A percentile compares a stretch with the other conserved stretches of the same genome.
phyloP scores from a whole-genome alignment of 352 stramenopile genomes.

The Globisporangium cylindrosporum region DNA sequence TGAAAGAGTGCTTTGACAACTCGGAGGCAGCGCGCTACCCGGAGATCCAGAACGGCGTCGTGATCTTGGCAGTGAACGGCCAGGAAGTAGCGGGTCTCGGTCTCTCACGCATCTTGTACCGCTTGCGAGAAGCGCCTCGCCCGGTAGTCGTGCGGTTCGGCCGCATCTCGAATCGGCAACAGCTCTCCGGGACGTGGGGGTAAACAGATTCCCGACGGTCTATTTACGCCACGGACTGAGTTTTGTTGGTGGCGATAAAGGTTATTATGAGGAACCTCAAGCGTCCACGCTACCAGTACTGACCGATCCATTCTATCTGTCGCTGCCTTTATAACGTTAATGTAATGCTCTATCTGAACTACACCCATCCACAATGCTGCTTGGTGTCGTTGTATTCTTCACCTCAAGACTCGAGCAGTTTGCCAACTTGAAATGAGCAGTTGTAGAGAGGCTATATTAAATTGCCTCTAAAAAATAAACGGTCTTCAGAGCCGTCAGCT shows the following conservation, averaged over 20 bases:
- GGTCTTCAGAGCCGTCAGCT: neutral
- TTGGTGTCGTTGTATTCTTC: neutral
- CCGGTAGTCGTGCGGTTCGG: slow-evolving; percentile 83
- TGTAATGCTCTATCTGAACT: neutral
- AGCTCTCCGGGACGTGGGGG: slow-evolving; percentile 42
- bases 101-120: slow-evolving; percentile 71
- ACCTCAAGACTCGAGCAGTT: neutral
- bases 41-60: slow-evolving; percentile 79
- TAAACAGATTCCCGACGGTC: slow-evolving; percentile 14
- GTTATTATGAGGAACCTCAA: neutral
- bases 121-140: slow-evolving; percentile 70
- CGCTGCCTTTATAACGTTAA: slow-evolving; percentile 2
- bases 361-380: neutral
- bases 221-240: slow-evolving; percentile 4
- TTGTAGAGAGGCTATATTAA: neutral
- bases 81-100: slow-evolving; percentile 70
- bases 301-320: neutral
- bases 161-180: slow-evolving; percentile 38
- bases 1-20: slow-evolving; percentile 81
- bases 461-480: slow-evolving; percentile 6
- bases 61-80: slow-evolving; percentile 79
- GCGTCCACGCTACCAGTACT: neutral
- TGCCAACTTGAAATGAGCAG: neutral
- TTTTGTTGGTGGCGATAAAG: slow-evolving; percentile 14
- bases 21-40: slow-evolving; percentile 70